Conservation (phyloP, 371 early-diverging fungal species). For the Haplosporangium sp. region DNA sequence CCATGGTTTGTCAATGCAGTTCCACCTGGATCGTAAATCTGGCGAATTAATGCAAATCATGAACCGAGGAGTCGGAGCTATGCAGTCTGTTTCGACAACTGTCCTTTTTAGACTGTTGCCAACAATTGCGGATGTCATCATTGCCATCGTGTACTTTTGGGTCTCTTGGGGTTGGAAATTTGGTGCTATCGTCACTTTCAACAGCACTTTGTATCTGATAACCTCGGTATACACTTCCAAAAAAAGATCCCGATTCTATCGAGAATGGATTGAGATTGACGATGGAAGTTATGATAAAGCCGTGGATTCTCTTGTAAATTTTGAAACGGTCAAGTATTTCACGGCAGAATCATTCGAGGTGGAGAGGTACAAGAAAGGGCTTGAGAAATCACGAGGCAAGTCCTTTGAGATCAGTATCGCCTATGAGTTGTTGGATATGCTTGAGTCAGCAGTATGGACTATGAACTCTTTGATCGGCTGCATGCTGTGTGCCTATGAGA, state of each 20-base stretch:
- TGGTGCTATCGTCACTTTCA: constrained; percentile 83
- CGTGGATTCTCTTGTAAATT: constrained; percentile 89
- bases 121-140: constrained; percentile 80
- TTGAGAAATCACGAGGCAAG: constrained; percentile 79
- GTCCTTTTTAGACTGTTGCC: constrained; percentile 90
- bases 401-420: constrained; percentile 74
- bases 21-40: constrained; percentile 90
- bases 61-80: constrained; percentile 84
- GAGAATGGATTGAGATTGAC: constrained; percentile 4
- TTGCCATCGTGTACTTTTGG: constrained; percentile 82
- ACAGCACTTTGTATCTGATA: constrained; percentile 83
- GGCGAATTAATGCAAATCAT: constrained; percentile 79
- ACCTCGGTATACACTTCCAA: constrained; percentile 69
- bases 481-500: constrained; percentile 80
- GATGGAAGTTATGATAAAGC: not conserved
- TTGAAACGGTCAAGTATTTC: constrained; percentile 94
- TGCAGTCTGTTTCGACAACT: constrained; percentile 80
- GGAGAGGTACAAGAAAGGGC: constrained; percentile 73
- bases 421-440: constrained; percentile 78
- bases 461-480: constrained; percentile 79
- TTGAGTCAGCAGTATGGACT: constrained; percentile 85
- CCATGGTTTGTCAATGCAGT: constrained; percentile 75
- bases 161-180: constrained; percentile 76
- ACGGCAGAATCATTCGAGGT: constrained; percentile 83
- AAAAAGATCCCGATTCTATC: not conserved